These are phyloP conservation scores for Xanthoceras sorbifolium DNA, from an alignment of 345 rosid genomes.

Conservation along the genomic window DNA sequence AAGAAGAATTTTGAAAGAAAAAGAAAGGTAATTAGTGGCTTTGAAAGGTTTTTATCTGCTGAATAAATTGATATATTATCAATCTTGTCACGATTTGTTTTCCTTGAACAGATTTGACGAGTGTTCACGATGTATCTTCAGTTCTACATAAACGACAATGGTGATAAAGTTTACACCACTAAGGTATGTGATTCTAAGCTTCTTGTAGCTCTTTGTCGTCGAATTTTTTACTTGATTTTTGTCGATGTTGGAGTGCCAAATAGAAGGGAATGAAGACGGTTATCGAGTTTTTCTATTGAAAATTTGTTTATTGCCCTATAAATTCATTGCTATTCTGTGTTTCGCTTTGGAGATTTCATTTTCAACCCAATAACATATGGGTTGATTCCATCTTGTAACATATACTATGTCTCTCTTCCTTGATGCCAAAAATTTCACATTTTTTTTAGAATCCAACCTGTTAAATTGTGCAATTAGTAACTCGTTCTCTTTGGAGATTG, in stretches of 20 bases:
- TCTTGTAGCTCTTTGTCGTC: not conserved
- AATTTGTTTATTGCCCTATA: not conserved
- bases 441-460: too few species aligned
- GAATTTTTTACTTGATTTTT: not conserved
- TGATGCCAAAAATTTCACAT: too few species aligned
- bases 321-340: not conserved
- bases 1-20: not conserved
- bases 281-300: not conserved
- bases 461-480: not conserved
- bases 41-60: not conserved
- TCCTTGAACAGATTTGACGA: not conserved
- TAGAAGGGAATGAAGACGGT: too few species aligned
- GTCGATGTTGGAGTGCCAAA: slow-evolving; percentile 3
- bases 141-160: slow-evolving; percentile 59
- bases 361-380: not conserved
- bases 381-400: too few species aligned
- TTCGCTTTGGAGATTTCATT: not conserved
- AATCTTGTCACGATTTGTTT: not conserved
- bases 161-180: slow-evolving; percentile 55
- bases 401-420: too few species aligned
- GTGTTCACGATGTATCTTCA: slow-evolving; percentile 43
- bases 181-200: slow-evolving; percentile 27
- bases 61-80: not conserved
- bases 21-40: not conserved
- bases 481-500: not conserved